These are phyloP conservation scores for Aspergillus fumigatus DNA, from an alignment of 2,329 filamentous ascomycete genomes.

Conservation along the genomic window DNA sequence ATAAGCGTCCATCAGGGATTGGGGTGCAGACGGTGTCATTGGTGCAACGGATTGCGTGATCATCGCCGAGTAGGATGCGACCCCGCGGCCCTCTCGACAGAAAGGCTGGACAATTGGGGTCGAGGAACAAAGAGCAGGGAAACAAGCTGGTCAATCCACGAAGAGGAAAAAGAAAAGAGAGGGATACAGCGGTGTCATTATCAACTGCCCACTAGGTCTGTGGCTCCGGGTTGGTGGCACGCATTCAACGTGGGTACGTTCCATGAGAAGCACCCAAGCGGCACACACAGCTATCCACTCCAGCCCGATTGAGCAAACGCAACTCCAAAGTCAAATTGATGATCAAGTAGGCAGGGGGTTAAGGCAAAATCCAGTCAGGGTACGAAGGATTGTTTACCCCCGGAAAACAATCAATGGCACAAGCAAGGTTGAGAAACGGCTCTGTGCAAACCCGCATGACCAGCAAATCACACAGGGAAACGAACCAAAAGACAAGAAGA, in stretches of 20 bases:
- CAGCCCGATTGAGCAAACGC: neutral
- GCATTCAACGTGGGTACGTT: neutral
- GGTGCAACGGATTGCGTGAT: slow-evolving; percentile 35
- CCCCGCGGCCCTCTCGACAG: neutral
- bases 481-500: slow-evolving; percentile 26
- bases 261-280: neutral
- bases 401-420: neutral
- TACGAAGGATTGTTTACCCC: neutral
- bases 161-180: slow-evolving; percentile 3
- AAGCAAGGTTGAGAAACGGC: slow-evolving; percentile 4
- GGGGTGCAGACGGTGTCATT: slow-evolving; percentile 28
- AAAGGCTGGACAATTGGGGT: neutral
- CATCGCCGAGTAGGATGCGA: slow-evolving; percentile 11
- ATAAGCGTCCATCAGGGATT: slow-evolving; percentile 20
- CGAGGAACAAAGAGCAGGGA: neutral
- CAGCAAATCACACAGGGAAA: slow-evolving; percentile 13
- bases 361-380: neutral
- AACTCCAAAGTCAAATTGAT: neutral
- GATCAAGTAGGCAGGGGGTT: neutral
- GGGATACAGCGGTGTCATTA: neutral
- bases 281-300: neutral
- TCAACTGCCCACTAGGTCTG: neutral
- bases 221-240: neutral
- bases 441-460: slow-evolving; percentile 9
- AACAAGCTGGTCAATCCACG: neutral